Evolutionary conservation across 257 asterid genomes (phyloP).

Genomic region (Solanum chiquidenum): DNA sequence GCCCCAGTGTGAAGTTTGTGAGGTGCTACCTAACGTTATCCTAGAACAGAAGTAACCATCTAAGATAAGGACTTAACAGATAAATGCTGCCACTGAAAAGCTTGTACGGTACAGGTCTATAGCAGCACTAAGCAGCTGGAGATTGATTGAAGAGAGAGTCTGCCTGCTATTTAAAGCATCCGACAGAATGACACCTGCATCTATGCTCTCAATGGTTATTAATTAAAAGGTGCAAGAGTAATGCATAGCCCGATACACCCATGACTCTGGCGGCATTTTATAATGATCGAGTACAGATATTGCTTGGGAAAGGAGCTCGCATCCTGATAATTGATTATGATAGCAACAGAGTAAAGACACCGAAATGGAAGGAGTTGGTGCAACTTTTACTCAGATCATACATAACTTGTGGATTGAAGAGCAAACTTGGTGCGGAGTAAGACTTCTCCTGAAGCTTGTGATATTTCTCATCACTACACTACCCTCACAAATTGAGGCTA

Average conservation of each 20-base stretch:
- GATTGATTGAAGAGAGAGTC: neutral
- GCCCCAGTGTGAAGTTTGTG: neutral
- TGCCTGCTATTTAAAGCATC: neutral
- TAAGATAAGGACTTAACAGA: neutral
- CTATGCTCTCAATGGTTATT: neutral
- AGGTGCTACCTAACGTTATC: neutral
- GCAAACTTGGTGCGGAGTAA: neutral
- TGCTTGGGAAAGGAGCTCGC: neutral
- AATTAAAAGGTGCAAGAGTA: neutral
- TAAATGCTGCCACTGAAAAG: neutral
- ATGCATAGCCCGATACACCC: neutral
- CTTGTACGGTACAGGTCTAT: neutral
- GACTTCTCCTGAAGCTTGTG: neutral
- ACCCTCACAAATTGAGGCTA: neutral
- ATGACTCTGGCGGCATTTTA: neutral
- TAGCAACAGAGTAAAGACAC: neutral
- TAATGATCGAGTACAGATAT: neutral
- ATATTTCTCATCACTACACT: neutral
- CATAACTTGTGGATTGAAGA: neutral
- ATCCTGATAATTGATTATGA: neutral
- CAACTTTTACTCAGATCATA: neutral
- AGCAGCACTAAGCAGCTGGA: neutral
- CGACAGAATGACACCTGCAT: neutral
- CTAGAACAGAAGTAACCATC: neutral
- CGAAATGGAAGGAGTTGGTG: neutral